phyloP scores from a whole-genome alignment of 2,329 filamentous ascomycete species.

The Berkeleyomyces rouxiae region DNA sequence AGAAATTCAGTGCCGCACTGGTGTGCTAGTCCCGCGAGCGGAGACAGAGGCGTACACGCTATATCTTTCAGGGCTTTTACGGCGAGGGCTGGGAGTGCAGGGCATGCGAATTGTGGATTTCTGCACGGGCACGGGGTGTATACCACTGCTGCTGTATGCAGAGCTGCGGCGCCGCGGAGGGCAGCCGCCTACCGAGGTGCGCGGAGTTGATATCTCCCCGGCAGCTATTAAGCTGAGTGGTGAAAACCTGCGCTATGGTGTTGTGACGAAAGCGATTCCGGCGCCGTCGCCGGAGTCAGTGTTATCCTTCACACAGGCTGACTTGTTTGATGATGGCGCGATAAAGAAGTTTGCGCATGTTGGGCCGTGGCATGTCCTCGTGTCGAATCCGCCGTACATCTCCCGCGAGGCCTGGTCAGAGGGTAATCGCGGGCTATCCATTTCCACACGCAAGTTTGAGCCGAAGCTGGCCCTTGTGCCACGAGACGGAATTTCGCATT shows the following conservation, averaged over 20 bases:
- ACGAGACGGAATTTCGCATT: constrained; percentile 17
- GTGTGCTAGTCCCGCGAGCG: constrained; percentile 72
- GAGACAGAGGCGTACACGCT: constrained; percentile 56
- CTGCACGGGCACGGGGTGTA: constrained; percentile 84
- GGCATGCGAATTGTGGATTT: constrained; percentile 52
- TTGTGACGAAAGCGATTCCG: constrained; percentile 14
- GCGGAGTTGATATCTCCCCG: constrained; percentile 58
- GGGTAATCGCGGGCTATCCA: constrained; percentile 31
- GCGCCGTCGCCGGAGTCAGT: constrained; percentile 15
- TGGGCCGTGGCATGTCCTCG: constrained; percentile 43
- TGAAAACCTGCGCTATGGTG: constrained; percentile 45
- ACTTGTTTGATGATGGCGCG: constrained; percentile 32
- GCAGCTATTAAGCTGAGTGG: constrained; percentile 47
- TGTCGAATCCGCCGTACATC: constrained; percentile 87
- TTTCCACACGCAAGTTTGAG: constrained; percentile 70
- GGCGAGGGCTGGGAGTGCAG: constrained; percentile 13
- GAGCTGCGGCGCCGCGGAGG: constrained; percentile 32
- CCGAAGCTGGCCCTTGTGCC: constrained; percentile 64
- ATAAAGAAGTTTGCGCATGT: constrained; percentile 18
- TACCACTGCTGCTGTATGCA: constrained; percentile 58
- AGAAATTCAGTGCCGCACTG: constrained; percentile 57
- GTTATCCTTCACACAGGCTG: constrained; percentile 30
- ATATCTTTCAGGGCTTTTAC: constrained; percentile 33
- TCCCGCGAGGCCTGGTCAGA: constrained; percentile 34
- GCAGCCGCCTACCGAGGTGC: constrained; percentile 29